Base-by-base conservation (phyloP, 306 rosid genomes). In the Dicorynia guianensis region DNA sequence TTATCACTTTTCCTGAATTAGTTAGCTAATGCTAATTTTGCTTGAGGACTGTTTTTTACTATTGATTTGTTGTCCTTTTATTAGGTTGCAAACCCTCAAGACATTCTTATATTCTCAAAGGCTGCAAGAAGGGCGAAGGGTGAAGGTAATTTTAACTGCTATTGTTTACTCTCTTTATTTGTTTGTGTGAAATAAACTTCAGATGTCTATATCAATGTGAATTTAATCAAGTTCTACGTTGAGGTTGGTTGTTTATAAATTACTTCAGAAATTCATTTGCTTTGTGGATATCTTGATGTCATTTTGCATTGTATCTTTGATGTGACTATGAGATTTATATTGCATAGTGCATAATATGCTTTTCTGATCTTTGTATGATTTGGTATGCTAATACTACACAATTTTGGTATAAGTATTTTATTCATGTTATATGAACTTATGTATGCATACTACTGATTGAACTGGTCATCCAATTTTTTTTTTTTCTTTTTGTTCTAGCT, bases 21-120 rank as follows among this genome's bases (percentile, higher is more conserved):
- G 71, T 66, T 47, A 65, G 78, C 54, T 79, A 59, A 15, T 71
- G 62, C 69, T 42, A 47, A 69, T 61, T 82, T 79, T 76, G 67
- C 75, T 54, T 63, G 43, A 43, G 65, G 70, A 44, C 74, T 77
- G 52, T 67, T 80, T 74, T 25, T 55, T 67, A 54, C 58, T 78
- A 55, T 71, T 54, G 67, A 81, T 56, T 40, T 52, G 18, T 61
- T 72, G 43, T 75, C 60, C 63, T 73, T 70, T 42, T 81, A 53
- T 73, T 76, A 95, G 99, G 99, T 95, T 65, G 99, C 99, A 69
- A 95, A 95, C 72, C 99, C 99, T 44, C 99, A 95, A 84, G 99
- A 92, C 85, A 92, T 95, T 84, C 97, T 95, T 75, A 92, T 95
- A 81, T 95, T 92, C 86, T 90, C 97, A 33, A 95, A 95, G 95